These are phyloP conservation scores for Glaciozyma martinii DNA, from an alignment of 768 basidiomycete genomes.

Conservation along the genomic window DNA sequence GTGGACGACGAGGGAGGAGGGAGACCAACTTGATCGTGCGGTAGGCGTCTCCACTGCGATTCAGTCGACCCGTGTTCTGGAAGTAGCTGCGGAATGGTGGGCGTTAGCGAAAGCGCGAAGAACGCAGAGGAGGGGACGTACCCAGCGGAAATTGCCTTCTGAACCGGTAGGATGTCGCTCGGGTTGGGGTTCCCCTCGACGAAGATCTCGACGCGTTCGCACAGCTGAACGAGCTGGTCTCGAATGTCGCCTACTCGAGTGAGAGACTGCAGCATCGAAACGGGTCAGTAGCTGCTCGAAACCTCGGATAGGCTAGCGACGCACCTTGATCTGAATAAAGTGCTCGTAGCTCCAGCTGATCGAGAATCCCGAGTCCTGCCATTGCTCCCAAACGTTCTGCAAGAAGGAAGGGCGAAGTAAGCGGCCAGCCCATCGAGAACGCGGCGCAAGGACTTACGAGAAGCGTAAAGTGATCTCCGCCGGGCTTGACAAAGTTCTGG, in stretches of 20 bases:
- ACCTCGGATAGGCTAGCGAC: background rate
- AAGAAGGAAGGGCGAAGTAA: no score
- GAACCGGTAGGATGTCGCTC: constrained; percentile 83
- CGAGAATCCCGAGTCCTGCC: constrained; percentile 95
- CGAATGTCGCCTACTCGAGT: constrained; percentile 92
- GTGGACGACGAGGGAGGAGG: background rate
- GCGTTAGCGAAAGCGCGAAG: background rate
- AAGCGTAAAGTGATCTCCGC: constrained; percentile 95
- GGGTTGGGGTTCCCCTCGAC: constrained; percentile 79
- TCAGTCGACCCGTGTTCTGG: constrained; percentile 63
- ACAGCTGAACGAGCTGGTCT: constrained; percentile 78
- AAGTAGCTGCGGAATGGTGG: constrained; percentile 15
- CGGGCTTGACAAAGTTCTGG: constrained; percentile 88
- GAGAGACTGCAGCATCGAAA: constrained; percentile 56
- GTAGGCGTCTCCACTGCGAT: constrained; percentile 94
- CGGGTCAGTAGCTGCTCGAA: constrained; percentile 28
- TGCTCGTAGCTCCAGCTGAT: constrained; percentile 93
- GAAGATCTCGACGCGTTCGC: constrained; percentile 93
- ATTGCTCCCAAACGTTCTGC: constrained; percentile 91
- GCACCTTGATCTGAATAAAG: constrained; percentile 29
- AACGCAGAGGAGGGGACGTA: background rate
- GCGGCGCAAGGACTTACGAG: constrained; percentile 39
- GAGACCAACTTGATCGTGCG: constrained; percentile 59
- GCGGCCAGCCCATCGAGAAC: no score
- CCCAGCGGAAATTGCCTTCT: constrained; percentile 86